These are phyloP conservation scores for Penicillium vulpinum DNA, from an alignment of 2,329 filamentous ascomycete species.

Conservation along the genomic window DNA sequence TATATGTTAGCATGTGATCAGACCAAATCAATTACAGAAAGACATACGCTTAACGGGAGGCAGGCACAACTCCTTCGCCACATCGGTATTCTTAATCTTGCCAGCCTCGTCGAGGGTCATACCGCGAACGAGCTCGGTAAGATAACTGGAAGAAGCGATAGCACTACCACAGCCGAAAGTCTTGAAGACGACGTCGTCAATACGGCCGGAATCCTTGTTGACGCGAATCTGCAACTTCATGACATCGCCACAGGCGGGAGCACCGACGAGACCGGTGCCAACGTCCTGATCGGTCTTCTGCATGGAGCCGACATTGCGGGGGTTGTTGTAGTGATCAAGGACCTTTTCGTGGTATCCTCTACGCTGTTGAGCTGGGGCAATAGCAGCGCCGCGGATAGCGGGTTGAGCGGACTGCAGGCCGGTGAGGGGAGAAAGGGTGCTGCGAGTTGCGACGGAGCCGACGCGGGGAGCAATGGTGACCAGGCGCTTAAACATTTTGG, in stretches of 20 bases:
- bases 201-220: conserved; percentile 82
- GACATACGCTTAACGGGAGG: conserved; percentile 81
- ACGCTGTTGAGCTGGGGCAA: conserved; percentile 36
- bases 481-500: conserved; percentile 60
- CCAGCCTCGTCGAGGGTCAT: conserved; percentile 95
- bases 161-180: conserved; percentile 93
- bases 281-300: conserved; percentile 77
- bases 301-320: conserved; percentile 77
- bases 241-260: conserved; percentile 88
- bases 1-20: conserved; percentile 8
- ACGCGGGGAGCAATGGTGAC: conserved; percentile 56
- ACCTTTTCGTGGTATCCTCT: conserved; percentile 68
- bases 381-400: conserved; percentile 39
- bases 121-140: conserved; percentile 90
- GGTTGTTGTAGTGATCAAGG: conserved; percentile 79
- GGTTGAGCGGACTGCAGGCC: conserved; percentile 42
- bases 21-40: background rate
- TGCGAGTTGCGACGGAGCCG: conserved; percentile 50
- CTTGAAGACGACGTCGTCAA: conserved; percentile 96
- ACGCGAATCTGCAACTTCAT: conserved; percentile 95
- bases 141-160: conserved; percentile 90
- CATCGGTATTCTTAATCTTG: conserved; percentile 94
- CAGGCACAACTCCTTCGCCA: conserved; percentile 93
- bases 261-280: conserved; percentile 85
- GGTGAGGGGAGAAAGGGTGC: conserved; percentile 49